Evolutionary conservation across 352 stramenopile genomes (phyloP).

Genomic region (Albugo laibachii): DNA sequence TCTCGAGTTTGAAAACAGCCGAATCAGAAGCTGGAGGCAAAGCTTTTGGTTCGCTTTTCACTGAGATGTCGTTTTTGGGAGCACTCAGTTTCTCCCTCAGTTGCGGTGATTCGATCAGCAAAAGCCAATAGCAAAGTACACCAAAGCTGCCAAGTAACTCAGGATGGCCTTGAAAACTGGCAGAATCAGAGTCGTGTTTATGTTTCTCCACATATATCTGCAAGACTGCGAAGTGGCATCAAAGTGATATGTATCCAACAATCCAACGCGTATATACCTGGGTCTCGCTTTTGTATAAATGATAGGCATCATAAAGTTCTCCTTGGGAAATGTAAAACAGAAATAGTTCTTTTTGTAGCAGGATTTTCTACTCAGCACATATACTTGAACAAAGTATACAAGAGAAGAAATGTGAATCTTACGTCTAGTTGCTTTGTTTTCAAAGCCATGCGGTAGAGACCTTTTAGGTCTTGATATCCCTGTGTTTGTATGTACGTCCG

Average conservation of each 20-base stretch:
- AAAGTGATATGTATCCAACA: constrained; percentile 17
- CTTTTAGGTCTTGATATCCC: constrained; percentile 30
- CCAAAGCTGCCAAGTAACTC: constrained; percentile 48
- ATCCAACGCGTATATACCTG: no score
- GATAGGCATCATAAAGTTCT: constrained; percentile 65
- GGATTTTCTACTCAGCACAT: constrained; percentile 17
- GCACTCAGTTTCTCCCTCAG: constrained; percentile 27
- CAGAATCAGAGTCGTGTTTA: background rate
- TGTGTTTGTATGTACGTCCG: constrained; percentile 26
- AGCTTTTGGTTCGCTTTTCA: constrained; percentile 10
- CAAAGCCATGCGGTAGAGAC: constrained; percentile 8
- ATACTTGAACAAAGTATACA: background rate
- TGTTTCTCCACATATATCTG: background rate
- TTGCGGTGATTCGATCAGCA: constrained; percentile 56
- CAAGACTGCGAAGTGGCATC: background rate
- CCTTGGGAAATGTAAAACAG: constrained; percentile 42
- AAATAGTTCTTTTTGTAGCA: constrained; percentile 53
- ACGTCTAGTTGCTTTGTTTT: constrained; percentile 21
- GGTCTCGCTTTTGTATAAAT: constrained; percentile 58
- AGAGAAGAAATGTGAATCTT: constrained; percentile 4
- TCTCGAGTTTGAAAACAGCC: background rate
- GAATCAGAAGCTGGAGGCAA: constrained; percentile 1
- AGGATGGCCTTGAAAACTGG: constrained; percentile 26
- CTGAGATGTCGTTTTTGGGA: constrained; percentile 9
- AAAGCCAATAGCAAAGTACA: constrained; percentile 65